Evolutionary conservation across 2,329 filamentous ascomycete species (phyloP), one percentile per base, ranked within the genome.

Genomic region (Penicillium sp.): DNA sequence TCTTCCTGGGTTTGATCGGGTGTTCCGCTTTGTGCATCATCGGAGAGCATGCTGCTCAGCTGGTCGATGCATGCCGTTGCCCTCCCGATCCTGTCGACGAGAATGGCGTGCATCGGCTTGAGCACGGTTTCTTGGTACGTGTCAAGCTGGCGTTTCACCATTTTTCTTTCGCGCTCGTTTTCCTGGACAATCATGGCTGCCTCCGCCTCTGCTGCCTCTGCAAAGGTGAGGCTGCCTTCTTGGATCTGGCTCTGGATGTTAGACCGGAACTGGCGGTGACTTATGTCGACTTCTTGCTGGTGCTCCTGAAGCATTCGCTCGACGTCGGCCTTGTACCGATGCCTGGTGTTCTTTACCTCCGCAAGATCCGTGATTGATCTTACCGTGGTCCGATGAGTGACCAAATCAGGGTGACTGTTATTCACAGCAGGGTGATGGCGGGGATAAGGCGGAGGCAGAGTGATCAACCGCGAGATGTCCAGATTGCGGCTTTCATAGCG

Each of bases 351-450:
- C 53, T 87, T 82, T 5, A 93, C 76, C 65, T 94, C 89, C 14
- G 81, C 79, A 46, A 96, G 76, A 62, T 94, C 86, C 48, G 86
- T 88, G 38, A 96, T 76, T 1, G 81, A 80, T 13, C 91, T 84
- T 18, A 97, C 88, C 0, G 85, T 82, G 3, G 81, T 85, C 46
- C 94, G 86, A 43, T 90, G 92, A 1, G 85, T 81, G 0, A 87
- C 82, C n/a, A 99, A 81, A 60, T 95, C 88, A 0, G 94, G 94
- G 67, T 99, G 94, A 63, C 85, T 95, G 67, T 97, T 99, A 71
- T 96, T 97, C 14, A 97, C 90, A 0, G 94, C 94, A 8, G 94
- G 94, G 65, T 97, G 89, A 67, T 97, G 93, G 7, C 93, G 87
- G 1, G 94, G 94, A 70, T 96, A 97, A 2, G 94, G 90, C 1